Percentiles rank a stretch among this genome's conserved stretches.
Conservation (phyloP, 495 filamentous ascomycete species). For the Podospora tetraspora region DNA sequence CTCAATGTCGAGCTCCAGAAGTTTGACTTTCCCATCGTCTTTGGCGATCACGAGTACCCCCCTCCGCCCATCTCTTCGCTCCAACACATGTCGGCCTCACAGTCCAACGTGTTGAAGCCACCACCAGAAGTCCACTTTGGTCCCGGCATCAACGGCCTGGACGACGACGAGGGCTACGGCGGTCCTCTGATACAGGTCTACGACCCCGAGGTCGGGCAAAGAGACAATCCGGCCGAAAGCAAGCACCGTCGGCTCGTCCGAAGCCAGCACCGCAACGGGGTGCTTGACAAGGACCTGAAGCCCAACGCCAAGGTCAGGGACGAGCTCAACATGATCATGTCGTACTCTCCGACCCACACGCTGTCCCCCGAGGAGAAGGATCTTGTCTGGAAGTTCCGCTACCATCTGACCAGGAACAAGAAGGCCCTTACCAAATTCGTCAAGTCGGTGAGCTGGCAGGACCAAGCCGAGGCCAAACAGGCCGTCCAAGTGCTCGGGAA, state of each 20-base stretch:
- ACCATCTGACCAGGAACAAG: conserved; percentile 89
- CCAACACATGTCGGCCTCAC: conserved; percentile 53
- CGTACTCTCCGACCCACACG: conserved; percentile 85
- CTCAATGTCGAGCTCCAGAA: conserved; percentile 88
- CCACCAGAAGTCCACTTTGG: conserved; percentile 78
- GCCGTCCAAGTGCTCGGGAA: conserved; percentile 84
- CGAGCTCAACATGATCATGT: conserved; percentile 84
- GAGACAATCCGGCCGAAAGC: conserved; percentile 90
- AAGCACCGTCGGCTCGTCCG: conserved; percentile 90
- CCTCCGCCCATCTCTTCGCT: conserved; percentile 73
- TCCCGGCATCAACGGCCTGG: conserved; percentile 67
- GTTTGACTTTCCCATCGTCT: conserved; percentile 95
- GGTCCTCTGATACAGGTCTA: conserved; percentile 74
- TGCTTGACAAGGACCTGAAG: conserved; percentile 87
- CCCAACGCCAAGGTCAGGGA: conserved; percentile 96
- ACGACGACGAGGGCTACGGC: conserved; percentile 47
- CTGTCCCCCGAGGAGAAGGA: conserved; percentile 89
- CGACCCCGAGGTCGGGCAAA: conserved; percentile 83
- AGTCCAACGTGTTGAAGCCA: conserved; percentile 66
- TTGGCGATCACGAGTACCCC: conserved; percentile 87
- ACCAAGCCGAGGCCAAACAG: conserved; percentile 78
- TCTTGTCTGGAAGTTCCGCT: conserved; percentile 92
- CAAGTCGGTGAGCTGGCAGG: conserved; percentile 91
- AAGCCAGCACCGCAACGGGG: conserved; percentile 80
- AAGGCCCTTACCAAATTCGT: conserved; percentile 94